A percentile compares a stretch with the other conserved stretches of the same genome.
Evolutionary conservation across 1,284 basidiomycete species (phyloP).

Genomic region (Mycosarcoma mackinlayi): DNA sequence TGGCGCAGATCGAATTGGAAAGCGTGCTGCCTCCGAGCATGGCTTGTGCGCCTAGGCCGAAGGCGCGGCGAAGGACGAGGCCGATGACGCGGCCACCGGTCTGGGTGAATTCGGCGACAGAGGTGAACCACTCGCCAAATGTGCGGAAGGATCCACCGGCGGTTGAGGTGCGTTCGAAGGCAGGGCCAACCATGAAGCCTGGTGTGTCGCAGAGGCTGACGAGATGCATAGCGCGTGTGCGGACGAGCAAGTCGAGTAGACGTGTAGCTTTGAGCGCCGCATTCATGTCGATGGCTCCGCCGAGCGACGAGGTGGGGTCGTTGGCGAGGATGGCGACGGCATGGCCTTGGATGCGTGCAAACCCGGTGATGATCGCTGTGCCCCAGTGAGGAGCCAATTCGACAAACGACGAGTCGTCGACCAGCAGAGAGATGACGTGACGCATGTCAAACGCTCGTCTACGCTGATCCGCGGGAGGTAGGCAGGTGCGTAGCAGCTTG

Average conservation of each 20-base stretch:
- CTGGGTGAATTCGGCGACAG: conserved; percentile 25
- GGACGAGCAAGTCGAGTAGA: conserved; percentile 38
- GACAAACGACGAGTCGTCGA: conserved; percentile 46
- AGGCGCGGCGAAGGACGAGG: conserved; percentile 42
- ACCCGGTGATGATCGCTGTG: conserved; percentile 42
- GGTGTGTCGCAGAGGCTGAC: conserved; percentile 53
- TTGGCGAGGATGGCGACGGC: conserved; percentile 49
- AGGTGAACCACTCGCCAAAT: conserved; percentile 54
- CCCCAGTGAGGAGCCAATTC: conserved; percentile 48
- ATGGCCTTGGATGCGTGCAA: conserved; percentile 33
- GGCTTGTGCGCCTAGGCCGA: conserved; percentile 53
- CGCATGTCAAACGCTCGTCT: conserved; percentile 52
- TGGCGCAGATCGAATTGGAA: conserved; percentile 35
- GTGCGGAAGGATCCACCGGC: conserved; percentile 38
- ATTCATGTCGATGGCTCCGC: conserved; percentile 51
- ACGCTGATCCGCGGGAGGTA: conserved; percentile 32
- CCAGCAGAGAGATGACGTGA: conserved; percentile 35
- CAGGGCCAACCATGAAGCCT: conserved; percentile 55
- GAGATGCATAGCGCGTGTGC: conserved; percentile 39
- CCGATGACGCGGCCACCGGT: conserved; percentile 42
- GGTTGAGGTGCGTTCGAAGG: conserved; percentile 27
- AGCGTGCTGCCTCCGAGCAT: conserved; percentile 49
- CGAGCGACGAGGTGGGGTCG: conserved; percentile 38
- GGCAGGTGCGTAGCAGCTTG: conserved; percentile 24
- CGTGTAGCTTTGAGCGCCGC: conserved; percentile 50